phyloP scores from a whole-genome alignment of 2,329 filamentous ascomycete genomes.

The Ophiostoma quercus region DNA sequence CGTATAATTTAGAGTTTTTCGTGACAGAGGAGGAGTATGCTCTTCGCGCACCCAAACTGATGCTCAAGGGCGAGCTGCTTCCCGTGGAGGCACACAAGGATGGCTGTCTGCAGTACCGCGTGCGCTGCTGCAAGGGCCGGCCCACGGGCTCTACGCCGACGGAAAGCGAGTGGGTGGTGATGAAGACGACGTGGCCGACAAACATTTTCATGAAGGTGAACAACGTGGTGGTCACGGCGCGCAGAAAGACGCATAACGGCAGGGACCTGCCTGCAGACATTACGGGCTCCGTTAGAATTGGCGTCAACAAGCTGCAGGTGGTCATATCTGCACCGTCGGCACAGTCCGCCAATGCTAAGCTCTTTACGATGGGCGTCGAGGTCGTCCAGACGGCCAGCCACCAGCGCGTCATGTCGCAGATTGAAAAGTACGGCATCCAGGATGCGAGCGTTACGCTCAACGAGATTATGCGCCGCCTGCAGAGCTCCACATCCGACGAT shows the following conservation, averaged over 20 bases:
- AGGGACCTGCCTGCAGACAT: conserved; percentile 74
- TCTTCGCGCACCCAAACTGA: conserved; percentile 35
- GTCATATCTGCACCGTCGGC: conserved; percentile 35
- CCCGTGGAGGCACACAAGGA: conserved; percentile 41
- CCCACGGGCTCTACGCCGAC: conserved; percentile 29
- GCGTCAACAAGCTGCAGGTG: conserved; percentile 58
- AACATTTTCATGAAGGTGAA: conserved; percentile 68
- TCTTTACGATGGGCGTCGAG: conserved; percentile 59
- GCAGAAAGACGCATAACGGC: conserved; percentile 66
- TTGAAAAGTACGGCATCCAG: conserved; percentile 37
- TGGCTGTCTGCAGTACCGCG: conserved; percentile 57
- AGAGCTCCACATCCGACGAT: conserved; percentile 38
- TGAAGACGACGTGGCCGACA: conserved; percentile 63
- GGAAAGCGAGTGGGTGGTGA: conserved; percentile 15
- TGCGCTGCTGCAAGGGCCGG: conserved; percentile 54
- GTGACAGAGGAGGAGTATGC: conserved; percentile 37
- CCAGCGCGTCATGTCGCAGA: conserved; percentile 39
- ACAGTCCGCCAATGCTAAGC: conserved; percentile 22
- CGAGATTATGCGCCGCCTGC: conserved; percentile 50
- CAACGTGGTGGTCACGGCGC: conserved; percentile 48
- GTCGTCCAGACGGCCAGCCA: conserved; percentile 54
- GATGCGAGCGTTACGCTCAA: conserved; percentile 47
- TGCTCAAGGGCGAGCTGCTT: conserved; percentile 33
- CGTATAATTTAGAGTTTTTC: conserved; percentile 45
- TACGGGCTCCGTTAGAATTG: conserved; percentile 53